Evolutionary conservation across 2,329 filamentous ascomycete genomes (phyloP), one percentile per base, ranked within the genome.

Genomic region (Diaporthe humulicola): DNA sequence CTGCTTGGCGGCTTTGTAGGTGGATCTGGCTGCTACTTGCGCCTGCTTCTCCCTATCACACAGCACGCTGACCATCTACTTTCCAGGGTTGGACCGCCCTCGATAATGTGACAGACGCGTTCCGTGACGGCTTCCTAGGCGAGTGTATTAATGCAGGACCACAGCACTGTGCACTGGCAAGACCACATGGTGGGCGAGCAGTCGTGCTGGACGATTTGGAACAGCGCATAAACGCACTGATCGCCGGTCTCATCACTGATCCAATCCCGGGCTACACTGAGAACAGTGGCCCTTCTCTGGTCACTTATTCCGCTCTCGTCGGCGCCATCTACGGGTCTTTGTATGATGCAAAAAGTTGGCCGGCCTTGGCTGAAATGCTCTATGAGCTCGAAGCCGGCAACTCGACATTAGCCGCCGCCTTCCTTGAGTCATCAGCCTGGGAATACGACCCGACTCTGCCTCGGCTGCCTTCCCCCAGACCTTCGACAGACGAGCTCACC

Each of bases 91-190:
- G 83, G 82, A 85, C 85, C 0, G 83, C 87, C 4, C 81, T 89
- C 6, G 87, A 88, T 73, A 88, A 88, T 75, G 84, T 81, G 9
- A 88, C 87, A 0, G 79, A 89, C 75, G 86, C 86, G 1, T 89
- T 86, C 85, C 82, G 81, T 33, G 86, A 89, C 73, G 87, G 87
- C 19, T 88, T 89, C 69, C 79, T 89, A 3, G 87, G 86, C 30
- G 87, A 88, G 76, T 89, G 88, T 58, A 57, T 89, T 67, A 83
- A 84, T 4, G 87, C 87, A 9, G 87, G 88, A 0, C 85, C 86
- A 1, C 78, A 85, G 4, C 77, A 86, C 74, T 89, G 87, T 66
- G 84, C 84, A 0, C 80, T 89, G 1, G 86, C 87, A 12, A 83
- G 80, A 73, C 79, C 83, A 1, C 78, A 74, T 6, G 75, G 79